Evolutionary conservation across 768 basidiomycete species (phyloP), one percentile per base, ranked within the genome.

Genomic region (Astraeus odoratus): DNA sequence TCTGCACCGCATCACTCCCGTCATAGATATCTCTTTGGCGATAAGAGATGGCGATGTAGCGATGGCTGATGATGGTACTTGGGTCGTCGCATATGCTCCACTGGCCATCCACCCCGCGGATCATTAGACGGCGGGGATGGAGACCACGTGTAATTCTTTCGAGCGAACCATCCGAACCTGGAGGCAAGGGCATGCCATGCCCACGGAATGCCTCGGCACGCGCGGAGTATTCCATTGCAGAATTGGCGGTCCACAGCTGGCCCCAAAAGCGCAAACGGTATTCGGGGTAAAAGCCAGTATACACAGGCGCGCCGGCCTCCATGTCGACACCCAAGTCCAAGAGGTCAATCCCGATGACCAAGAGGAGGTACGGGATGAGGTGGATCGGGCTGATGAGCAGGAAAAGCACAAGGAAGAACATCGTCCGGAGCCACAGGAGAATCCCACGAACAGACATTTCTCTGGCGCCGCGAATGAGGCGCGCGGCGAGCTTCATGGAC

Each of bases 201-300:
- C 10, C 45, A 24, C 18, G 31, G 36, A 6, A 25, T 27, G 20
- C 39, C 27, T 10, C 47, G 40, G 6, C 47, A 20, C 20, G 52
- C 3, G 35, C 30, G 8, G 55, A 56, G 36, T 51, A 29, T 13
- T 56, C 55, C 34, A 20, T 57, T 2, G 15, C n/a, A 4, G 55
- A 56, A 23, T 55, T 55, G 8, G 55, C 55, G 18, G 55, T 48
- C 55, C 55, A 56, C 36, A 56, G 31, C 27, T 56, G 55, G 3
- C 51, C 44, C 24, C 33, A 48, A 40, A 47, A 57, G 1, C 52
- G 39, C 4, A 49, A 42, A 10, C 19, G 23, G 13, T 53, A 57
- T 6, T 22, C 1, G 3, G 41, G 42, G 44, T 44, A 44, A n/a
- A n/a, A n/a, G n/a, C n/a, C n/a, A n/a, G n/a, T n/a, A n/a, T n/a